Percentiles rank a stretch among this genome's conserved stretches.
These are phyloP conservation scores for Mortierella sp. DNA, from an alignment of 371 early-diverging fungal species.

Conservation along the genomic window DNA sequence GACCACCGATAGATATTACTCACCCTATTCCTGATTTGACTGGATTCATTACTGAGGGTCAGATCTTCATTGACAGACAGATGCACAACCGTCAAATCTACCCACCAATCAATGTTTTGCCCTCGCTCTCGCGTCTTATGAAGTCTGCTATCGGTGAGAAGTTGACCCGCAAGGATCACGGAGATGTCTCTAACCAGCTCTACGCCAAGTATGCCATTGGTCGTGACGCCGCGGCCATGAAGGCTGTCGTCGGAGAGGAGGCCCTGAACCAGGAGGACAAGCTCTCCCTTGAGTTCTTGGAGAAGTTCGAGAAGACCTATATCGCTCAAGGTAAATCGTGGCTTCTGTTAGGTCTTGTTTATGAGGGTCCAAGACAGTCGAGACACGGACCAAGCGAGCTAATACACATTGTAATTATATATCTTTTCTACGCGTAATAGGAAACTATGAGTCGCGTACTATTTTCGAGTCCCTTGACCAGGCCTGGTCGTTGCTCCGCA, in stretches of 20 bases:
- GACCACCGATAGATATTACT: constrained; percentile 90
- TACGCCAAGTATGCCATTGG: constrained; percentile 99
- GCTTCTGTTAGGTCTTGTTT: neutral
- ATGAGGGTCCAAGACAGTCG: neutral
- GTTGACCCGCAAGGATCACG: constrained; percentile 99
- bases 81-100: constrained; percentile 99
- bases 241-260: constrained; percentile 99
- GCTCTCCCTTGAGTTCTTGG: constrained; percentile 98
- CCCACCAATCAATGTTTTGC: constrained; percentile 99
- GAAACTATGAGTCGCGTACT: constrained; percentile 94
- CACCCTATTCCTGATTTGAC: constrained; percentile 99
- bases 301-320: constrained; percentile 99
- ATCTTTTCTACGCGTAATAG: constrained; percentile 31
- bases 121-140: constrained; percentile 99
- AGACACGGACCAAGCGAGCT: neutral
- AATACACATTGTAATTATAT: neutral
- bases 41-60: constrained; percentile 99
- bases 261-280: constrained; percentile 99
- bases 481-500: constrained; percentile 99
- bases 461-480: constrained; percentile 98
- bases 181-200: constrained; percentile 99
- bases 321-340: constrained; percentile 89
- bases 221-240: constrained; percentile 99
- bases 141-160: constrained; percentile 99
- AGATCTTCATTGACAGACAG: constrained; percentile 99